Evolutionary conservation across 352 stramenopile species (phyloP).

Genomic region (Pythium graminicola): DNA sequence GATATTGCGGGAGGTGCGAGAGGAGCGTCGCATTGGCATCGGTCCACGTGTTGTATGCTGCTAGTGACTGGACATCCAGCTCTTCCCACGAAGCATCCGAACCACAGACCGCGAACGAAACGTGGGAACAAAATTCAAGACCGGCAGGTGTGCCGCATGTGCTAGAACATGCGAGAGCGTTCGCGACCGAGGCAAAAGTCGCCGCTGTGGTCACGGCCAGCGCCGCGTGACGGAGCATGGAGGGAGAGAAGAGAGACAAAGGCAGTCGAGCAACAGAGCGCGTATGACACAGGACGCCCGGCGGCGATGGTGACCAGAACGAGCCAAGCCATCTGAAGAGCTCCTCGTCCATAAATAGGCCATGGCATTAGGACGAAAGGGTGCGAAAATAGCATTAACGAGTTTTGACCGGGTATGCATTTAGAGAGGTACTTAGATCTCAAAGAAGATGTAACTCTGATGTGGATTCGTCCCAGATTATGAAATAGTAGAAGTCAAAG

Average conservation of each 20-base stretch:
- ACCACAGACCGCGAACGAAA: constrained; percentile 65
- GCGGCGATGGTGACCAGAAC: not conserved
- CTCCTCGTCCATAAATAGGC: too few species aligned
- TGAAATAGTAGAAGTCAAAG: too few species aligned
- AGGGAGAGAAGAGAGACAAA: not conserved
- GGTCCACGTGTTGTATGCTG: constrained; percentile 43
- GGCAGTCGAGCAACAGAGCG: not conserved
- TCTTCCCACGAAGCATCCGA: constrained; percentile 54
- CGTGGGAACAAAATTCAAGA: constrained; percentile 71
- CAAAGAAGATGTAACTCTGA: not conserved
- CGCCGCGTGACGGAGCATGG: constrained; percentile 2
- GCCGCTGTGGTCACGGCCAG: not conserved
- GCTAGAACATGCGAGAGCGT: constrained; percentile 57
- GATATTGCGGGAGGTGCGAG: constrained; percentile 45
- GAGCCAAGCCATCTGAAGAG: too few species aligned
- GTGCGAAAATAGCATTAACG: too few species aligned
- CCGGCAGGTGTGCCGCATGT: constrained; percentile 67
- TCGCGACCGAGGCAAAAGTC: not conserved
- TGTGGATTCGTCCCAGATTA: too few species aligned
- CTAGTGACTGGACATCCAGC: constrained; percentile 38
- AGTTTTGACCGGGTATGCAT: not conserved
- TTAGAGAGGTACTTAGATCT: not conserved
- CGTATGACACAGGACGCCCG: not conserved
- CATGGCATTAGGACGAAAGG: too few species aligned
- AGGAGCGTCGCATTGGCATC: constrained; percentile 40